These are phyloP conservation scores for Zymoseptoria passerinii DNA, from an alignment of 2,329 filamentous ascomycete genomes.

Conservation along the genomic window DNA sequence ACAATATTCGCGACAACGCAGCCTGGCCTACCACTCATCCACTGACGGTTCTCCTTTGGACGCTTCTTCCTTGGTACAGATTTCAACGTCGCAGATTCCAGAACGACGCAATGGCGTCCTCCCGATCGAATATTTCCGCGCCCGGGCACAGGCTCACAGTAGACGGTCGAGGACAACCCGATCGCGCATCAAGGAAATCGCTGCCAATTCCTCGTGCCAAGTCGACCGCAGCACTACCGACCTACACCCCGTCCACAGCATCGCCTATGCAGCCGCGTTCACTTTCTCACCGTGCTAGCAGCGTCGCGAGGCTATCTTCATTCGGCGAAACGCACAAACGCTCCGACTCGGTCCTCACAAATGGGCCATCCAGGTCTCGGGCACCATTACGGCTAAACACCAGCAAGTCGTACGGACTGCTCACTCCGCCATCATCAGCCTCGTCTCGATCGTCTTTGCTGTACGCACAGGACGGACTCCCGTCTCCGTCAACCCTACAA, in stretches of 20 bases:
- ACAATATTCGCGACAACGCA: background rate
- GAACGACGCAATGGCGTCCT: background rate
- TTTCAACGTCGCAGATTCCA: background rate
- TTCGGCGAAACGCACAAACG: background rate
- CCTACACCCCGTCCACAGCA: background rate
- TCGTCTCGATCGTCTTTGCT: background rate
- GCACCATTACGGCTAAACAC: background rate
- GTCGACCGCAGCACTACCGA: background rate
- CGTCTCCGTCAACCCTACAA: background rate
- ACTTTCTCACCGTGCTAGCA: background rate
- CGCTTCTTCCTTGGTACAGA: background rate
- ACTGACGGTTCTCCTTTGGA: background rate
- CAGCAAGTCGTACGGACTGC: background rate
- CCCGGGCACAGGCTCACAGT: background rate
- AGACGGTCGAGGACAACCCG: background rate
- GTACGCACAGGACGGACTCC: background rate
- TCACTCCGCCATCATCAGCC: background rate
- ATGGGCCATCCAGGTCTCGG: background rate
- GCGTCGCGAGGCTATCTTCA: background rate
- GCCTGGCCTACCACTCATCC: background rate
- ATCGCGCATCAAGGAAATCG: background rate
- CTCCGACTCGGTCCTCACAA: background rate
- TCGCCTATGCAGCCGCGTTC: background rate
- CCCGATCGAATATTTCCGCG: background rate
- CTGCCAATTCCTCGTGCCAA: background rate